Conservation (phyloP, 441 rosid genomes). For the Hura crepitans region DNA sequence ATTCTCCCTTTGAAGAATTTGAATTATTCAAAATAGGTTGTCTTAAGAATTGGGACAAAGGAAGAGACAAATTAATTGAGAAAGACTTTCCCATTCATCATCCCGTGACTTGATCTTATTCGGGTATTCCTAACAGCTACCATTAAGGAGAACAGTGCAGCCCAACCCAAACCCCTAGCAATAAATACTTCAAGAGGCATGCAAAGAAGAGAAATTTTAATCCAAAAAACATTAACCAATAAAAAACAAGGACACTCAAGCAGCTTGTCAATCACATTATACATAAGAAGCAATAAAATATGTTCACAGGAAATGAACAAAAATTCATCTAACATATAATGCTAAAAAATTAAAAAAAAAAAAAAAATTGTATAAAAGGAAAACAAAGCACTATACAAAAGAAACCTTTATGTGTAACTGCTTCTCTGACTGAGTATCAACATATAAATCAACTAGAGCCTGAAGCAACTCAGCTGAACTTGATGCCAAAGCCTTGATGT, state of each 20-base stretch:
- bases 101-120: too few relatives aligned
- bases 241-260: not conserved
- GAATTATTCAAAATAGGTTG: too few relatives aligned
- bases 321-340: too few relatives aligned
- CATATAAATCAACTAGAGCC: conserved; percentile 54
- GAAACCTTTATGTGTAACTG: conserved; percentile 63
- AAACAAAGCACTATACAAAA: conserved; percentile 9
- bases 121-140: too few relatives aligned
- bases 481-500: conserved; percentile 64
- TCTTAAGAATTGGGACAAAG: too few relatives aligned
- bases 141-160: not conserved
- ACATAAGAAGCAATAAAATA: not conserved
- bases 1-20: too few relatives aligned
- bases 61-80: too few relatives aligned
- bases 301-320: not conserved
- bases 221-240: not conserved
- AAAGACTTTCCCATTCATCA: too few relatives aligned
- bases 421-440: conserved; percentile 46
- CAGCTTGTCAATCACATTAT: not conserved
- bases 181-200: conserved; percentile 2
- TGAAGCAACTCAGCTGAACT: conserved; percentile 65
- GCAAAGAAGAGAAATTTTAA: not conserved
- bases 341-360: too few relatives aligned
- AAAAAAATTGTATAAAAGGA: not conserved
- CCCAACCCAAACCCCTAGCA: not conserved